Percentiles rank a stretch among this genome's conserved stretches.
Evolutionary conservation across 2,329 filamentous ascomycete species (phyloP).

Genomic region (Aureobasidium musti): DNA sequence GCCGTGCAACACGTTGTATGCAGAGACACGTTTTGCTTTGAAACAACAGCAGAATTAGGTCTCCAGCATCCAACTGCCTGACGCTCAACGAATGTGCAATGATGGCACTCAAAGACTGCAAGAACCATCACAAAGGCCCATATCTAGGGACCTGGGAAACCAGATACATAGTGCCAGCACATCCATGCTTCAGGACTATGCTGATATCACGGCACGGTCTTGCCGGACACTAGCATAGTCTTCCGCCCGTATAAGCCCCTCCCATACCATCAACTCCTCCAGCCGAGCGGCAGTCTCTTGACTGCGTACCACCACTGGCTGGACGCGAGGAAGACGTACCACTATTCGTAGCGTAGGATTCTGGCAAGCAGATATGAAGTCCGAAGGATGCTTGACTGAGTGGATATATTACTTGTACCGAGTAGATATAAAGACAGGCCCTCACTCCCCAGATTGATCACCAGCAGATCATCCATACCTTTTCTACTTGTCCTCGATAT

Average conservation of each 20-base stretch:
- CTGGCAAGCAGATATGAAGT: constrained; percentile 19
- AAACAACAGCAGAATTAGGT: neutral
- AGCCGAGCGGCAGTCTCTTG: constrained; percentile 3
- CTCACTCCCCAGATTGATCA: constrained; percentile 1
- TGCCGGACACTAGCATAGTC: constrained; percentile 20
- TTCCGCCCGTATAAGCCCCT: constrained; percentile 18
- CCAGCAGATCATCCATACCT: constrained; percentile 16
- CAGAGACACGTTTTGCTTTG: constrained; percentile 11
- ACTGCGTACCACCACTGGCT: constrained; percentile 9
- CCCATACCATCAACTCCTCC: constrained; percentile 17
- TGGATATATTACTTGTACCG: too few species aligned
- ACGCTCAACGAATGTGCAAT: neutral
- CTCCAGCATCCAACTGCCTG: neutral
- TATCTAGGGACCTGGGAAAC: neutral
- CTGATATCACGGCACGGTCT: constrained; percentile 21
- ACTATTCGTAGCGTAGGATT: constrained; percentile 4
- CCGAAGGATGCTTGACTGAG: constrained; percentile 5
- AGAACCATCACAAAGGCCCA: neutral
- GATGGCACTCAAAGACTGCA: neutral
- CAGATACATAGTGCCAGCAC: constrained; percentile 3
- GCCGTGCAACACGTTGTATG: constrained; percentile 6
- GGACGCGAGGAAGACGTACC: constrained; percentile 18
- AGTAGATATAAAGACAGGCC: constrained; percentile 23
- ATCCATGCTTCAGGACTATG: constrained; percentile 3
- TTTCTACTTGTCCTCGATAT: neutral